Evolutionary conservation across 75 land plant species (phyloP), one percentile per base, ranked within the genome.

Genomic region (Azolla pinnata): DNA sequence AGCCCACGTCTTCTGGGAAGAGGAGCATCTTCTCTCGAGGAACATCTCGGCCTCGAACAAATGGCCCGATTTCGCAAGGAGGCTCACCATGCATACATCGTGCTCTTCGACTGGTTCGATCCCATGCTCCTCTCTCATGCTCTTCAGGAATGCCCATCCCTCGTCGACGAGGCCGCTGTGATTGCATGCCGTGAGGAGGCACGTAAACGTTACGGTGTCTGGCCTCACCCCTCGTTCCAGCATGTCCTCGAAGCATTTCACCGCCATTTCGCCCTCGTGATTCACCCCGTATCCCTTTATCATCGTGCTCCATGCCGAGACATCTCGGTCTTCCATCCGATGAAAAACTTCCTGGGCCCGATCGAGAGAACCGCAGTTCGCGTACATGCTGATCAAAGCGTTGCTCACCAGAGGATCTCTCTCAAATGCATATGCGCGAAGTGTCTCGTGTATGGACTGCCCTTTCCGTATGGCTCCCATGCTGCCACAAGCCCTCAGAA

Each of bases 81-180:
- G 61, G 64, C 73, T 80, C 20, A 76, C 80, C 10, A 81, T 50
- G 31, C 80, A 81, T 0, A 66, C 75, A 48, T 81, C 72, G 29
- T 81, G 83, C 33, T 61, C 76, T 63, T 62, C 64, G 29, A 1
- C 46, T 29, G 79, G 76, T 10, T n/a, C 54, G 44, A 81, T 24
- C 0, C 62, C 56, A 31, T 35, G 40, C 5, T 3, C 31, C 7
- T 19, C 18, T 19, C 29, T 31, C 70, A 68, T 68, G 3, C 18
- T 10, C 44, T 60, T 28, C 12, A 68, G 32, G 14, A 20, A 35
- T 14, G 12, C 45, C 8, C 20, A 16, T 2, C 65, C 70, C 33
- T 40, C 31, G 0, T 47, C 32, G 0, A 59, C 46, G 3, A 50
- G 23, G 19, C 65, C 56, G 3, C 42, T 23, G 12, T 58, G 63